Base-by-base conservation (phyloP, 2,329 filamentous ascomycete species). In the Cordyceps fumosorosea region DNA sequence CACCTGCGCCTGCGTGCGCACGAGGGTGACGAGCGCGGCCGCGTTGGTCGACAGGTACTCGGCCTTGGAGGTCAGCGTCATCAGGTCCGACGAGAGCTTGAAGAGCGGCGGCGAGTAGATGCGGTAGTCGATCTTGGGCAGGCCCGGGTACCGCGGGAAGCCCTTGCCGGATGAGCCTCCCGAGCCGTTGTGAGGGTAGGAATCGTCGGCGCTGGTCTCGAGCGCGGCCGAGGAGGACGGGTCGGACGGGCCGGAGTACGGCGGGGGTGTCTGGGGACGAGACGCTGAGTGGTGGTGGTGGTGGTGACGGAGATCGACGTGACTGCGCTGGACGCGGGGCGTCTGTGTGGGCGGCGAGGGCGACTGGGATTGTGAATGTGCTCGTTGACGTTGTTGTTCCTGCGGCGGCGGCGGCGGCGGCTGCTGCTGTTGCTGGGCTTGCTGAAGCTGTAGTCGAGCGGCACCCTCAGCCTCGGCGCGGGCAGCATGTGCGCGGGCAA, bases 61-160 rank as follows among this genome's bases (percentile, higher is more conserved):
- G 1, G 79, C 77, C 48, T 77, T 75, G 56, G 78, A 79, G 24
- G 75, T 76, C 62, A 84, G 75, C 10, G 76, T 77, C 14, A 75
- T 81, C 40, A 72, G 72, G 68, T 85, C 81, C 11, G 73, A 62
- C 0, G 80, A 83, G 3, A 84, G 73, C 51, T 78, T 77, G 68
- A 84, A 84, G 40, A 80, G 73, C 5, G 80, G 77, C 18, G 81
- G 82, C 7, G 73, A 73, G 70, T 85, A 85, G 20, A 80, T 75
- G n/a, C 76, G 74, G 69, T 83, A 82, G 70, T 83, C 79, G 18
- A 83, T 67, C 24, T 69, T 68, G 1, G 80, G 80, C 6, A 83
- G 75, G 7, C 80, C 81, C 1, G 78, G 76, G 64, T 81, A 80
- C 29, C 71, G 72, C 48, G 74, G 74, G 3, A 62, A 65, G 42